phyloP scores from a whole-genome alignment of 1,284 basidiomycete genomes.

The Trametes hirsuta region DNA sequence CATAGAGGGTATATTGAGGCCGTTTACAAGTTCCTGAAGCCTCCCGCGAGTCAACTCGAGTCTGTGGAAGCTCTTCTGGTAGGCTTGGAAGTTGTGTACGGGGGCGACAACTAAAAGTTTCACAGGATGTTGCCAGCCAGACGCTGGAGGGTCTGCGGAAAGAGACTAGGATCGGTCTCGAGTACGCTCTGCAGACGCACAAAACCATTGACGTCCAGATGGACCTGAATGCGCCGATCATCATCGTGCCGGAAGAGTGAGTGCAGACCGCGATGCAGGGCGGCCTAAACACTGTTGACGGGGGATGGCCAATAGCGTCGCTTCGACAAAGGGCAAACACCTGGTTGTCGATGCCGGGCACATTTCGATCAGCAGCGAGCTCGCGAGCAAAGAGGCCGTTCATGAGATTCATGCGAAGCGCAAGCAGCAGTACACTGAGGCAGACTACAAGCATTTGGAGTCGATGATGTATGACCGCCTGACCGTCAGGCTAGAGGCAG shows the following conservation, averaged over 20 bases:
- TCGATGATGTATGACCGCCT: constrained; percentile 97
- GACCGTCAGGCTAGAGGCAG: constrained; percentile 83
- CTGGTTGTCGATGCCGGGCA: constrained; percentile 97
- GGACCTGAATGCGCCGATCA: constrained; percentile 97
- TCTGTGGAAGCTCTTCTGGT: constrained; percentile 90
- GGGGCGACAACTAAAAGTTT: constrained; percentile 1
- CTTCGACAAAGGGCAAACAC: constrained; percentile 79
- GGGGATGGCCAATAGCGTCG: constrained; percentile 55
- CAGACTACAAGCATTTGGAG: constrained; percentile 89
- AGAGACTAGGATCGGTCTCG: constrained; percentile 93
- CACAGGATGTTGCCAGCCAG: constrained; percentile 87
- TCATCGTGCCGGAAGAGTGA: constrained; percentile 95
- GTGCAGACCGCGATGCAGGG: constrained; percentile 25
- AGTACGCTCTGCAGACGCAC: constrained; percentile 91
- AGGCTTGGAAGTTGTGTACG: constrained; percentile 30
- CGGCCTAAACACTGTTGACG: not conserved
- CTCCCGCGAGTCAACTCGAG: constrained; percentile 94
- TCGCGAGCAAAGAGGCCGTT: constrained; percentile 85
- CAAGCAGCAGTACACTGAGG: constrained; percentile 85
- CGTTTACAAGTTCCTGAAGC: constrained; percentile 91
- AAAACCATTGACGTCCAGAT: constrained; percentile 96
- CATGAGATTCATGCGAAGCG: constrained; percentile 86
- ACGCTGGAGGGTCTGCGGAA: constrained; percentile 95
- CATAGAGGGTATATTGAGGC: constrained; percentile 95
- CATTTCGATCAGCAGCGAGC: constrained; percentile 90